phyloP scores from a whole-genome alignment of 2,329 filamentous ascomycete species.

The Trichoderma sp. region DNA sequence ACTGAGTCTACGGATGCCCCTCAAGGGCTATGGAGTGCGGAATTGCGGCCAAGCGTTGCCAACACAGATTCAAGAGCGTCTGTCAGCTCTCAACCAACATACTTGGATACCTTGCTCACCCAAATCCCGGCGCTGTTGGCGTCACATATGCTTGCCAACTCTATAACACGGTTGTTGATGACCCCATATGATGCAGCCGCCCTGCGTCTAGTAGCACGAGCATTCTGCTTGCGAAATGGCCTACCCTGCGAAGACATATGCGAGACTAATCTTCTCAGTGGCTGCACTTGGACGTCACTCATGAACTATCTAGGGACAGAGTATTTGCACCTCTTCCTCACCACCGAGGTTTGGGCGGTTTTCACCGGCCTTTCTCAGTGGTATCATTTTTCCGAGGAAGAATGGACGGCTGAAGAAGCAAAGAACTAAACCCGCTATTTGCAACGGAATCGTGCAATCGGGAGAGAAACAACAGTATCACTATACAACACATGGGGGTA shows the following conservation, averaged over 20 bases:
- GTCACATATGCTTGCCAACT: slow-evolving; percentile 45
- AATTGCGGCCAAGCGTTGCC: slow-evolving; percentile 50
- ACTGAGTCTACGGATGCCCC: slow-evolving; percentile 51
- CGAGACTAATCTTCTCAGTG: slow-evolving; percentile 34
- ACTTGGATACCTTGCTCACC: slow-evolving; percentile 49
- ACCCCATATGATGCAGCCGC: slow-evolving; percentile 47
- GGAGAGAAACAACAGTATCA: not conserved
- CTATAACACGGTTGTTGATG: slow-evolving; percentile 42
- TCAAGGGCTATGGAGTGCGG: slow-evolving; percentile 56
- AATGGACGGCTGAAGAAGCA: slow-evolving; percentile 39
- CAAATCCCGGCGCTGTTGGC: slow-evolving; percentile 49
- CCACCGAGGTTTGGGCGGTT: slow-evolving; percentile 45
- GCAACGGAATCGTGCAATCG: not conserved
- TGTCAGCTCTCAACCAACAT: slow-evolving; percentile 33
- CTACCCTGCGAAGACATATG: slow-evolving; percentile 41
- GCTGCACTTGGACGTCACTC: slow-evolving; percentile 39
- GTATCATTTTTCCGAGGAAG: slow-evolving; percentile 43
- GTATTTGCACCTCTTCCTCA: slow-evolving; percentile 43
- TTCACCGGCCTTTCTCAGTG: slow-evolving; percentile 39
- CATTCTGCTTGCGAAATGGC: slow-evolving; percentile 40
- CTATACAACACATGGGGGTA: not conserved
- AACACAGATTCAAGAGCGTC: slow-evolving; percentile 29
- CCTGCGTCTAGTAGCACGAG: slow-evolving; percentile 44
- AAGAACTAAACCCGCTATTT: not conserved
- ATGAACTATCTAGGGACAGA: slow-evolving; percentile 48